Evolutionary conservation across 345 rosid genomes (phyloP).

Genomic region (Lenwebbia sp.): DNA sequence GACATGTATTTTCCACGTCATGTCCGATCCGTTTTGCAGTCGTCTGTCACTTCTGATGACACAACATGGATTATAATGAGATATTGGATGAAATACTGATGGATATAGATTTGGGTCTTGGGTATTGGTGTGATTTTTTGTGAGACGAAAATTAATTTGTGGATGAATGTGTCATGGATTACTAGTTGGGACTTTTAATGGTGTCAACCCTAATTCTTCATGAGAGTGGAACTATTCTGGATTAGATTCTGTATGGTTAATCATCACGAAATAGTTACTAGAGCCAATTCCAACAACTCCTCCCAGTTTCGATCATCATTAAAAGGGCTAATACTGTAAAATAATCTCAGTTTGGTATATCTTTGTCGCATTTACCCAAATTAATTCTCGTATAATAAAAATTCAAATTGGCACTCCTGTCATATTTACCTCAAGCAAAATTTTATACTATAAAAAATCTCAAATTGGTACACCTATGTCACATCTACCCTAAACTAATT

Average conservation of each 20-base stretch:
- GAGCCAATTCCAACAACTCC: not conserved
- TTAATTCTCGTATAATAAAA: not conserved
- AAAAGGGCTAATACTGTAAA: not conserved
- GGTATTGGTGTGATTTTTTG: not conserved
- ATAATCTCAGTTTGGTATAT: not conserved
- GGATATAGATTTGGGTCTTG: accelerated
- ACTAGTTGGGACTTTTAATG: not conserved
- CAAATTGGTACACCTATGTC: accelerated
- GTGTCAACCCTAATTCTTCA: not conserved
- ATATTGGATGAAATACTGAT: not conserved
- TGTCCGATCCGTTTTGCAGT: not conserved
- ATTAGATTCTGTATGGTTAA: not conserved
- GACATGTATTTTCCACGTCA: accelerated
- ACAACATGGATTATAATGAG: not conserved
- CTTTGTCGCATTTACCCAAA: accelerated
- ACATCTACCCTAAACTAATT: not conserved
- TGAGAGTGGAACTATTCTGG: not conserved
- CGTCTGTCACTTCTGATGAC: not conserved
- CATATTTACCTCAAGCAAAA: not conserved
- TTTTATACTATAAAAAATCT: not conserved
- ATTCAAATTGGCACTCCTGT: not conserved
- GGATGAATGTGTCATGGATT: not conserved
- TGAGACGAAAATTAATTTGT: not conserved
- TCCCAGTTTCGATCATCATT: not conserved
- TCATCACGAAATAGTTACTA: not conserved